Base-by-base conservation (phyloP, 225 moss, liverwort and hornwort genomes). In the Polytrichum commune region DNA sequence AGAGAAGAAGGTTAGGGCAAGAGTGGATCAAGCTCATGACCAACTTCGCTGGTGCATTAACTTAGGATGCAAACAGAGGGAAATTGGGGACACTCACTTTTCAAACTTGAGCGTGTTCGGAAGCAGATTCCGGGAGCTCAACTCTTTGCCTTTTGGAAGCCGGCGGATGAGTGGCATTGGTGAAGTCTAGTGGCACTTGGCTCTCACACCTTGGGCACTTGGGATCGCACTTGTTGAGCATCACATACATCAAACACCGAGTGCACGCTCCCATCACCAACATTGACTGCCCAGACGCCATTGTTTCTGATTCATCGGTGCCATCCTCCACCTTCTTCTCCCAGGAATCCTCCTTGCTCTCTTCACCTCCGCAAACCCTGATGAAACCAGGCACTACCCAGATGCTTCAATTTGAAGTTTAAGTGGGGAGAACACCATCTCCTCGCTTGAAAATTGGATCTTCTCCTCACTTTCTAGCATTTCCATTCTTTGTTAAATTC, bases 191-290 rank as follows among this genome's bases (percentile, higher is more conserved):
- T 23, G 83, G 86, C 61, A 81, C 83, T 32, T 78, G 78, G 69
- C 83, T 74, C 65, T 74, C 76, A 26, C 86, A 86, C 7, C 83
- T 78, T 6, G 83, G 83, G 62, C 86, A 86, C 69, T 83, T 83
- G 0, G 83, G 86, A 25, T 86, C 76, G 6, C 83, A 73, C 71
- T 86, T 86, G 24, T 80, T 78, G n/a, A 83, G 28, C 86, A 86
- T 86, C 78, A 83, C 83, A 29, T 86, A 86, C 28, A 83, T 83
- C 0, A 86, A 72, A 19, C 86, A 86, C 4, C 86, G 76, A 0
- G 86, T 86, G 76, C 83, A 86, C 0, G 81, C 86, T 63, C 86
- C 83, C 86, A 86, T 86, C 68, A 86, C 86, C 5, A 87, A 64
- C 6, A 86, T 66, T 0, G 80, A 46, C 46, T 0, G 87, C 71